A percentile compares a stretch with the other conserved stretches of the same genome.
phyloP scores from a whole-genome alignment of 768 basidiomycete species.

The Lepiota venenata region DNA sequence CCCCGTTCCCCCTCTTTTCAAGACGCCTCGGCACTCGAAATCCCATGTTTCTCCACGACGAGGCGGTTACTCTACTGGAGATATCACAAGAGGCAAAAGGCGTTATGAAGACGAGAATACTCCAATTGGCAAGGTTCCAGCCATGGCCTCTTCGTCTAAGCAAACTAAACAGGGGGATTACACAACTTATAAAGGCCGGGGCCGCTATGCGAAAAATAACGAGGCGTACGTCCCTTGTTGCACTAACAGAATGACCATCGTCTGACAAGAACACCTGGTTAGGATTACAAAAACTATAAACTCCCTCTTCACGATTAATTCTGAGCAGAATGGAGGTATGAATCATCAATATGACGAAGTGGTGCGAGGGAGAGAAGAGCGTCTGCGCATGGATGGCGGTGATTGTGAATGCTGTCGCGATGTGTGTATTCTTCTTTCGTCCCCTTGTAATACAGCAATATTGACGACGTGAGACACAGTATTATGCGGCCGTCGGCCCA shows the following conservation, averaged over 20 bases:
- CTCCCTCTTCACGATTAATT: slow-evolving; percentile 63
- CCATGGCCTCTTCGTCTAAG: neutral
- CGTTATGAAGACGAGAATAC: slow-evolving; percentile 9
- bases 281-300: slow-evolving; percentile 50
- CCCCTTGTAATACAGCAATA: neutral
- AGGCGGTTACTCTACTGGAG: slow-evolving; percentile 2
- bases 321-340: slow-evolving; percentile 59
- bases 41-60: neutral
- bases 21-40: neutral
- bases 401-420: slow-evolving; percentile 78
- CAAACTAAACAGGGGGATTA: slow-evolving; percentile 8
- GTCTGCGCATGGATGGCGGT: slow-evolving; percentile 64
- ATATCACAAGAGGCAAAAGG: slow-evolving; percentile 1
- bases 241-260: neutral
- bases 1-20: neutral
- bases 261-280: neutral
- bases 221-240: slow-evolving; percentile 23
- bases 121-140: neutral
- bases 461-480: slow-evolving; percentile 40
- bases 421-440: neutral
- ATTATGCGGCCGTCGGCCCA: slow-evolving; percentile 74
- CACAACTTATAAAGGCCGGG: slow-evolving; percentile 12
- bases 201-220: slow-evolving; percentile 12
- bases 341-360: slow-evolving; percentile 74
- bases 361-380: slow-evolving; percentile 60